Percentiles rank a stretch among this genome's conserved stretches.
Conservation (phyloP, 225 moss, liverwort and hornwort genomes). For the Bryum argenteum region DNA sequence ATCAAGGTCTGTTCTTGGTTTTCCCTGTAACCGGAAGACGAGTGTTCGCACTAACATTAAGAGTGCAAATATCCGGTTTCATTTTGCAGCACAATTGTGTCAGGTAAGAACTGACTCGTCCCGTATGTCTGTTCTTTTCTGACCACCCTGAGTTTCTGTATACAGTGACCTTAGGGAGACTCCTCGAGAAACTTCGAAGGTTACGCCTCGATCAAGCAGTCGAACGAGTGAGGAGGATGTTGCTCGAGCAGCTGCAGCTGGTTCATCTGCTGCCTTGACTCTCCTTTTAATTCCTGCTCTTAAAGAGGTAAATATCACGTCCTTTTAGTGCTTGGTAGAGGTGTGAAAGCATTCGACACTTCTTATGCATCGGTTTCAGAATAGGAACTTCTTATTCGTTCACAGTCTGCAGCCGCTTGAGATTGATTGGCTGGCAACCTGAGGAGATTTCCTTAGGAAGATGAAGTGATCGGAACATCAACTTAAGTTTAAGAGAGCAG, state of each 20-base stretch:
- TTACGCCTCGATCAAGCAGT: slow-evolving; percentile 75
- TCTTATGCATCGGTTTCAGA: background rate
- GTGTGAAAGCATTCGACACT: background rate
- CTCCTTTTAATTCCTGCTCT: slow-evolving; percentile 93
- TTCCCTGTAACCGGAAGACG: slow-evolving; percentile 15
- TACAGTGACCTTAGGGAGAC: slow-evolving; percentile 53
- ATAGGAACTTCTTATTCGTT: background rate
- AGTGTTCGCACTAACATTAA: slow-evolving; percentile 13
- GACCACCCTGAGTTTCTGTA: slow-evolving; percentile 19
- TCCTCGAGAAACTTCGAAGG: slow-evolving; percentile 65
- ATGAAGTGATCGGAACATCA: slow-evolving; percentile 1
- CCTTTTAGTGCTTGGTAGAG: slow-evolving; percentile 7
- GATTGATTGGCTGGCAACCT: slow-evolving; percentile 13
- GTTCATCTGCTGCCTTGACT: slow-evolving; percentile 89
- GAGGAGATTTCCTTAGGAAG: slow-evolving; percentile 7
- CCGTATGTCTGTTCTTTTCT: slow-evolving; percentile 12
- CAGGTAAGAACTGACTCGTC: no score
- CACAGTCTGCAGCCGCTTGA: background rate
- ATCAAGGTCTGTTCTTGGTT: slow-evolving; percentile 52
- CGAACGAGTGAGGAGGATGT: slow-evolving; percentile 91
- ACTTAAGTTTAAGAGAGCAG: background rate
- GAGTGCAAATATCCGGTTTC: background rate
- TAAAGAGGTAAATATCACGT: slow-evolving; percentile 68
- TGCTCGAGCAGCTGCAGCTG: slow-evolving; percentile 92
- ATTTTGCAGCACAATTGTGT: background rate